phyloP scores from a whole-genome alignment of 257 asterid genomes.

The Scutellaria barbata region DNA sequence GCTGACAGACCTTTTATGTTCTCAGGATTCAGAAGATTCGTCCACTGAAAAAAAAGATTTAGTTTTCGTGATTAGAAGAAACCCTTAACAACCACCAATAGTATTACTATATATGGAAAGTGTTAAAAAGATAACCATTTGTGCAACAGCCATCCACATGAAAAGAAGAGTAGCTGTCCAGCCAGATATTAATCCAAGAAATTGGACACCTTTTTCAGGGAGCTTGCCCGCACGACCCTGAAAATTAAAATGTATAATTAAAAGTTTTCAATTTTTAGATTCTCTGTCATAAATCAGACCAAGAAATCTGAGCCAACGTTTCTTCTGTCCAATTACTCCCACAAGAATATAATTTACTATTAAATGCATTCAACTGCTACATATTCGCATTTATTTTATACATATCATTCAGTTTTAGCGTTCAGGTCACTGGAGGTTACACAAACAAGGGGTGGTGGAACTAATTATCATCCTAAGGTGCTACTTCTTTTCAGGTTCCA shows the following conservation, averaged over 20 bases:
- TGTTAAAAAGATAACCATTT: constrained; percentile 57
- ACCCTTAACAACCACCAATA: constrained; percentile 23
- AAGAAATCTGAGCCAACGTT: constrained; percentile 5
- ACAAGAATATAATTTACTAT: not conserved
- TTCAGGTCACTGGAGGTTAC: not conserved
- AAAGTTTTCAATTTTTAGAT: constrained; percentile 16
- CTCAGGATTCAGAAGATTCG: constrained; percentile 83
- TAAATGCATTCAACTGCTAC: constrained; percentile 17
- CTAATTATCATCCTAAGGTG: not conserved
- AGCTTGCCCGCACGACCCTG: constrained; percentile 91
- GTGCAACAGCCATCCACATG: constrained; percentile 99
- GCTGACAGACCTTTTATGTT: constrained; percentile 90
- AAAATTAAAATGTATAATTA: constrained; percentile 27
- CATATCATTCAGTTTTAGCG: not conserved
- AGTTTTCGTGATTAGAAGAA: constrained; percentile 33
- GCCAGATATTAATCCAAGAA: constrained; percentile 76
- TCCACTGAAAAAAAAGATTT: constrained; percentile 64
- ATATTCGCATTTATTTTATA: not conserved
- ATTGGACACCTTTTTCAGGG: constrained; percentile 65
- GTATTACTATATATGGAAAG: constrained; percentile 9
- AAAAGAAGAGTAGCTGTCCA: constrained; percentile 99
- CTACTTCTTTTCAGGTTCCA: not conserved
- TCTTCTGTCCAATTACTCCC: not conserved
- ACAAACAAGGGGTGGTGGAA: not conserved
- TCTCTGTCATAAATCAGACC: constrained; percentile 5